Evolutionary conservation across 163 green algal species (phyloP).

Genomic region (Prototheca wickerhamii): DNA sequence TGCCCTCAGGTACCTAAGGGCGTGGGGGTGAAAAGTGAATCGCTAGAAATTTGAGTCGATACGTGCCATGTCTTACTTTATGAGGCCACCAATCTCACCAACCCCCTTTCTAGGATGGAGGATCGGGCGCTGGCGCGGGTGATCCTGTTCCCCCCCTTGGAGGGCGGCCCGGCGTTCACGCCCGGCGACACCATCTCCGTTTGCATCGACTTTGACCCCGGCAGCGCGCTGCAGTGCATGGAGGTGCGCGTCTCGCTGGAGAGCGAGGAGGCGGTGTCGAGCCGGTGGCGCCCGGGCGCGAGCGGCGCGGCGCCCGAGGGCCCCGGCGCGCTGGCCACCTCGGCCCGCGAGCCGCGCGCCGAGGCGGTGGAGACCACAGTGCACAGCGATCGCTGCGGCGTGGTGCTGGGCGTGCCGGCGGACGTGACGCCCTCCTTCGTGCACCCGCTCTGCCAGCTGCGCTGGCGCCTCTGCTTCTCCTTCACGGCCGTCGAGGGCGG

Average conservation of each 20-base stretch:
- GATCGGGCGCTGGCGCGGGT: constrained; percentile 45
- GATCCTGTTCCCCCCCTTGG: constrained; percentile 42
- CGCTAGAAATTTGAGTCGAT: no score
- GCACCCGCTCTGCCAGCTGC: constrained; percentile 48
- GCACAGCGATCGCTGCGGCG: background rate
- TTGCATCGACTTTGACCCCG: background rate
- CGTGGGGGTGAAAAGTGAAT: no score
- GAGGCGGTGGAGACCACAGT: constrained; percentile 44
- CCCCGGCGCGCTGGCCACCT: background rate
- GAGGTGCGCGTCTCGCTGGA: constrained; percentile 58
- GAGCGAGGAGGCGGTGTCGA: constrained; percentile 49
- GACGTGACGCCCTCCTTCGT: constrained; percentile 50
- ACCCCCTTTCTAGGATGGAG: constrained; percentile 26
- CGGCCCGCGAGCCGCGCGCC: constrained; percentile 29
- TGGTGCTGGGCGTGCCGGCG: constrained; percentile 27
- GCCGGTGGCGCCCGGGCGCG: constrained; percentile 25
- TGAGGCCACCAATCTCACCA: background rate
- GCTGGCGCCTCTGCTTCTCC: constrained; percentile 64
- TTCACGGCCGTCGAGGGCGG: constrained; percentile 28
- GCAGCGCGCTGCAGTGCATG: constrained; percentile 7
- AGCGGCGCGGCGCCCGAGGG: background rate
- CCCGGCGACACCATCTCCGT: constrained; percentile 37
- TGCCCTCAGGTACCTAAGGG: no score
- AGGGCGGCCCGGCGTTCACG: constrained; percentile 25
- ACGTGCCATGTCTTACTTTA: no score